Evolutionary conservation across 148 eudicot genomes (phyloP).

Genomic region (Rhododendron kiyosumense): DNA sequence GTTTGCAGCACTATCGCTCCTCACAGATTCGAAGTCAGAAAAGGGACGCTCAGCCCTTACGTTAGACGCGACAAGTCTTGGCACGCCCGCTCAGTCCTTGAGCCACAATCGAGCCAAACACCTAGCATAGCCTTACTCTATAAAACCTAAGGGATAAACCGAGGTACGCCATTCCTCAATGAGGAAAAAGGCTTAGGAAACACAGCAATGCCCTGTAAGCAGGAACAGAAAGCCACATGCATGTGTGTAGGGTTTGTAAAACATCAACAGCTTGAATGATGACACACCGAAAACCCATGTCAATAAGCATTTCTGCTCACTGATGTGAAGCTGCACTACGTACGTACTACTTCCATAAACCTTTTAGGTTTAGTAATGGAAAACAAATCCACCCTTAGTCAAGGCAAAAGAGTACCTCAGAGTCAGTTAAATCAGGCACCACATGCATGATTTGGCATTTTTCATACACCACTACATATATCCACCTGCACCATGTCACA

Average conservation of each 20-base stretch:
- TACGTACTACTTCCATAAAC: not conserved
- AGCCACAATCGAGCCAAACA: no score
- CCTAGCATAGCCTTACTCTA: no score
- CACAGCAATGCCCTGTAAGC: no score
- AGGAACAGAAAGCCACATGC: not conserved
- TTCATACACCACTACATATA: conserved; percentile 17
- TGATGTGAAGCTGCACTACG: not conserved
- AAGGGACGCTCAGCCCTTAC: no score
- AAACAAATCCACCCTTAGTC: not conserved
- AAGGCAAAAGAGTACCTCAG: conserved; percentile 15
- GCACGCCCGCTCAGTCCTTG: no score
- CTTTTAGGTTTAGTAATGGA: not conserved
- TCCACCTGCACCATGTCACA: conserved; percentile 15
- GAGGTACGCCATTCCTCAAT: not conserved
- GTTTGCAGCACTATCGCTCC: no score
- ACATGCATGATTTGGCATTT: conserved; percentile 19
- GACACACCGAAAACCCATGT: not conserved
- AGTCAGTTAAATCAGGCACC: conserved; percentile 21
- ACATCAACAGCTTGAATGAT: not conserved
- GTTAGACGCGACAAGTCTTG: no score
- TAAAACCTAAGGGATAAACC: no score
- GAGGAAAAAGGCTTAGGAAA: not conserved
- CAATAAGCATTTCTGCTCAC: not conserved
- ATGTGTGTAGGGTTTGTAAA: not conserved
- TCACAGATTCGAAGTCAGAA: no score